Evolutionary conservation across 108 stramenopile genomes (phyloP).

Genomic region (Skeletonema menzelii): DNA sequence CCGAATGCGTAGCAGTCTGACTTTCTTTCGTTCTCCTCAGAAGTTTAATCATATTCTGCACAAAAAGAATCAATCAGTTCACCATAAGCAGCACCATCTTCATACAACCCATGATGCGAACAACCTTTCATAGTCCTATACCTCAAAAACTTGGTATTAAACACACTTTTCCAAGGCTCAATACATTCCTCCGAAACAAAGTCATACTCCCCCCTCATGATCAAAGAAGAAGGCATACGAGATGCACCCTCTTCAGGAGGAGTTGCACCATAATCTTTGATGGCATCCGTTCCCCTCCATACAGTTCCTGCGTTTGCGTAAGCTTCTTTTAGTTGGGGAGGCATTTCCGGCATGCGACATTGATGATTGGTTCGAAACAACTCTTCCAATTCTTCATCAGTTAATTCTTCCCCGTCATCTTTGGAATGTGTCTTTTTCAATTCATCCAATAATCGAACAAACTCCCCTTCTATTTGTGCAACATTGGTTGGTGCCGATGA

Average conservation of each 20-base stretch:
- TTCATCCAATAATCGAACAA: constrained; percentile 35
- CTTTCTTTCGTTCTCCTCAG: neutral
- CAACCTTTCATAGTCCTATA: constrained; percentile 41
- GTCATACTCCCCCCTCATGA: constrained; percentile 57
- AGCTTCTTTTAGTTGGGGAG: constrained; percentile 53
- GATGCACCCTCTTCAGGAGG: constrained; percentile 22
- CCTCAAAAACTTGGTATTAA: constrained; percentile 42
- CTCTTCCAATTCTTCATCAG: constrained; percentile 24
- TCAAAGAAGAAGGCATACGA: constrained; percentile 31
- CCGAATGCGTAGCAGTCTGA: no score
- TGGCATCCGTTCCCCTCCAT: constrained; percentile 60
- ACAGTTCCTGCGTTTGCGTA: constrained; percentile 58
- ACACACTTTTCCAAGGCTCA: constrained; percentile 51
- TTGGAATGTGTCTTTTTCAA: constrained; percentile 1
- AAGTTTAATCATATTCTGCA: constrained; percentile 30
- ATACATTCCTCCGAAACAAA: constrained; percentile 56
- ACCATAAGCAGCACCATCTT: constrained; percentile 41
- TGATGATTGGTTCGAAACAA: constrained; percentile 61
- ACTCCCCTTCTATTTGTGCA: constrained; percentile 35
- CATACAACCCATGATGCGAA: constrained; percentile 62
- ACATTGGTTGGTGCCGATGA: constrained; percentile 59
- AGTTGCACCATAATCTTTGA: constrained; percentile 49
- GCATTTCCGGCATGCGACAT: constrained; percentile 54
- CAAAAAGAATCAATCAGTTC: constrained; percentile 24
- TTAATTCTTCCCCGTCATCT: constrained; percentile 16